Percentiles rank a stretch among this genome's conserved stretches.
Evolutionary conservation across 495 filamentous ascomycete genomes (phyloP).

Genomic region (Aspergillus steynii): DNA sequence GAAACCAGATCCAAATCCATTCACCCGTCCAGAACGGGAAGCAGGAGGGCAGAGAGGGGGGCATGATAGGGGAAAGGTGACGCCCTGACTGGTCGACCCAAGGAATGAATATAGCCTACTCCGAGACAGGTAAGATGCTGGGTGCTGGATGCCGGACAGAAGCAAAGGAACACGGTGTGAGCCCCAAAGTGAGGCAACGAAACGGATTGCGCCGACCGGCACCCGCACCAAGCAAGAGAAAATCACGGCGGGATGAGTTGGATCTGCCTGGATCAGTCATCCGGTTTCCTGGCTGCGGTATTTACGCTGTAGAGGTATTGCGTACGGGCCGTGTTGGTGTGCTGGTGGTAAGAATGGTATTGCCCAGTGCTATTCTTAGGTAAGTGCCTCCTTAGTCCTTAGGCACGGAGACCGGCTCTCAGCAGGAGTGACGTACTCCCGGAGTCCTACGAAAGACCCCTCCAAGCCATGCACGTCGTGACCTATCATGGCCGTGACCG

Average conservation of each 20-base stretch:
- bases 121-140: conserved; percentile 9
- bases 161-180: conserved; percentile 10
- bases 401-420: not conserved
- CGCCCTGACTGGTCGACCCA: conserved; percentile 22
- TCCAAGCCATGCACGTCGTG: too few species aligned
- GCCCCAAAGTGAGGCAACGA: conserved; percentile 49
- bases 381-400: not conserved
- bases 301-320: not conserved
- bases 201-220: conserved; percentile 38
- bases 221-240: conserved; percentile 25
- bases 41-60: not conserved
- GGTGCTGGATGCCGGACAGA: conserved; percentile 1
- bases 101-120: conserved; percentile 6
- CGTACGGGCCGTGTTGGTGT: not conserved
- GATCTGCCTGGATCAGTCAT: conserved; percentile 19
- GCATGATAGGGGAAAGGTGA: conserved; percentile 15
- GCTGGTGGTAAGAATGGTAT: not conserved
- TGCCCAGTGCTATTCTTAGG: not conserved
- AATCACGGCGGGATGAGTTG: conserved; percentile 9
- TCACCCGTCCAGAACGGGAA: not conserved
- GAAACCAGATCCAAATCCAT: not conserved
- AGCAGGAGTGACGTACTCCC: too few species aligned
- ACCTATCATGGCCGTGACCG: too few species aligned
- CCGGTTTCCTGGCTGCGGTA: conserved; percentile 11
- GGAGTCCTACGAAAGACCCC: too few species aligned